These are phyloP conservation scores for Eutypella sp. DNA, from an alignment of 2,329 filamentous ascomycete genomes.

Conservation along the genomic window DNA sequence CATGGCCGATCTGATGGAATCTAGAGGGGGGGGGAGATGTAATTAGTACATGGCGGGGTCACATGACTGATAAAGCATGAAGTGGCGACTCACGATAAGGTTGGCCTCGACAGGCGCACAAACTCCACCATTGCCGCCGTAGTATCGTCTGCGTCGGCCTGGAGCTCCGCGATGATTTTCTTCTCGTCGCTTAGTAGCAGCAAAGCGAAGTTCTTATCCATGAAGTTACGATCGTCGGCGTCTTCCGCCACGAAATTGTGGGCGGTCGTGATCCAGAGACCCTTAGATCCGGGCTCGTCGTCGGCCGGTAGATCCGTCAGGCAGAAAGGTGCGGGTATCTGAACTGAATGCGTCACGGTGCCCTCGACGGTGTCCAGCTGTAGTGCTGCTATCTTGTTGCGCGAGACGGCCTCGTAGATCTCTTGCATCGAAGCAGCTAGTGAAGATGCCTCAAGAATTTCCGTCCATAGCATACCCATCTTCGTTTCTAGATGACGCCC, in stretches of 20 bases:
- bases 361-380: conserved; percentile 63
- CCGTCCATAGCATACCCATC: conserved; percentile 63
- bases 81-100: conserved; percentile 48
- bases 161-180: conserved; percentile 66
- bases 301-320: conserved; percentile 68
- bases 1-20: conserved; percentile 65
- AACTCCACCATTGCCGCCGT: conserved; percentile 77
- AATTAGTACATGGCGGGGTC: not conserved
- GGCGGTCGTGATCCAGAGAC: conserved; percentile 82
- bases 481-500: conserved; percentile 39
- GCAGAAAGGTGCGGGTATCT: conserved; percentile 62
- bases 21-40: conserved; percentile 19
- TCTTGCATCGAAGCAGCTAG: conserved; percentile 79
- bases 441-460: conserved; percentile 67
- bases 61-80: not conserved
- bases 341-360: conserved; percentile 56
- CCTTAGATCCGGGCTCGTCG: conserved; percentile 63
- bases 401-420: conserved; percentile 74
- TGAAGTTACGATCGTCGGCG: conserved; percentile 58
- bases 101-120: conserved; percentile 68
- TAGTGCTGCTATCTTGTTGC: conserved; percentile 80
- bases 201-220: conserved; percentile 83
- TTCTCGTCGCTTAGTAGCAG: conserved; percentile 80
- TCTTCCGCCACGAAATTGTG: conserved; percentile 70
- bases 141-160: conserved; percentile 70